Conservation (phyloP, 441 rosid genomes). For the Mallotus repandus region DNA sequence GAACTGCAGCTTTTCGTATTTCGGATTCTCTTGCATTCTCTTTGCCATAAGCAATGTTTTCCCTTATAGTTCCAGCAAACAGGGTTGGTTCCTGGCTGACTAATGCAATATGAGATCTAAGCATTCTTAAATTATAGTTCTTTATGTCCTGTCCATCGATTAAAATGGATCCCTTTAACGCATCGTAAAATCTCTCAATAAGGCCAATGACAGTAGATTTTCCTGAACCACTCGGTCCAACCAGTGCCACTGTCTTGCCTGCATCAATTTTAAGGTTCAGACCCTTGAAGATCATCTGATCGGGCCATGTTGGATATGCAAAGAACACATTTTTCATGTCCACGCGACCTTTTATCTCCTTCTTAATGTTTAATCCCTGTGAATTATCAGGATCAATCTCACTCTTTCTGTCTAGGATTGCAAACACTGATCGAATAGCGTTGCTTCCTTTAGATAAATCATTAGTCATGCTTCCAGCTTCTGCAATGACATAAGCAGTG, state of each 20-base stretch:
- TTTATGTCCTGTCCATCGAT: conserved; percentile 52
- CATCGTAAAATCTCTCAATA: conserved; percentile 64
- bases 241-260: conserved; percentile 53
- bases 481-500: conserved; percentile 59
- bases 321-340: conserved; percentile 56
- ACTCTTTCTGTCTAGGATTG: conserved; percentile 48
- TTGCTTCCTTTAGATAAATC: conserved; percentile 58
- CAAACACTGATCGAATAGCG: conserved; percentile 45
- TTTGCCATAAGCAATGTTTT: conserved; percentile 55
- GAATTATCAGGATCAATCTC: conserved; percentile 49
- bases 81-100: conserved; percentile 71
- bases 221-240: conserved; percentile 63
- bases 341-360: conserved; percentile 38
- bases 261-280: conserved; percentile 49
- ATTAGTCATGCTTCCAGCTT: conserved; percentile 65
- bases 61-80: conserved; percentile 59
- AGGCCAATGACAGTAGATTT: conserved; percentile 62
- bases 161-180: conserved; percentile 38
- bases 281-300: conserved; percentile 51
- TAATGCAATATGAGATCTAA: conserved; percentile 55
- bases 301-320: conserved; percentile 59
- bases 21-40: conserved; percentile 49
- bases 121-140: conserved; percentile 40
- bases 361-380: conserved; percentile 32
- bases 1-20: conserved; percentile 47